phyloP scores from a whole-genome alignment of 352 stramenopile genomes.

The Globisporangium irregulare region DNA sequence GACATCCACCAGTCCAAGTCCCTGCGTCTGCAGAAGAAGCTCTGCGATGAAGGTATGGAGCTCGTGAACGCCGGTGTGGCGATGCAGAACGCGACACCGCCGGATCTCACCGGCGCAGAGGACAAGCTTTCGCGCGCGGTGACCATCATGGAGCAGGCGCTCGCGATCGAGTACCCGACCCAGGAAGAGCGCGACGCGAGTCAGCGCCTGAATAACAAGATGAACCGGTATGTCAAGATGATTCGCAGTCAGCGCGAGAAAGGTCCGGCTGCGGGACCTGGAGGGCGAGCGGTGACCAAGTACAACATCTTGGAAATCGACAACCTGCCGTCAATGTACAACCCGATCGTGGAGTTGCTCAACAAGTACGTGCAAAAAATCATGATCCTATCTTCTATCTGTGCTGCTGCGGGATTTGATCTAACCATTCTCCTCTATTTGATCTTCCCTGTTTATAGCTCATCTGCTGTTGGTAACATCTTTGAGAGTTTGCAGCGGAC shows the following conservation, averaged over 20 bases:
- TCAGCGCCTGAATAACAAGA: constrained; percentile 78
- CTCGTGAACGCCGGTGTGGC: constrained; percentile 79
- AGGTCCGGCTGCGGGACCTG: constrained; percentile 24
- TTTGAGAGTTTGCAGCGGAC: constrained; percentile 94
- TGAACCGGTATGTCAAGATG: constrained; percentile 87
- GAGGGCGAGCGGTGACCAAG: constrained; percentile 39
- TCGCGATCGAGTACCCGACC: constrained; percentile 72
- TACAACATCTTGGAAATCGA: constrained; percentile 77
- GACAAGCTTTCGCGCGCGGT: constrained; percentile 69
- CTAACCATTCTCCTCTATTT: constrained; percentile 9
- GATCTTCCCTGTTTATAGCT: constrained; percentile 21
- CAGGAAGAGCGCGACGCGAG: constrained; percentile 72
- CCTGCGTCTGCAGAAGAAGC: constrained; percentile 67
- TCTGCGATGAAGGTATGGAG: constrained; percentile 81
- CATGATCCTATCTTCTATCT: not conserved
- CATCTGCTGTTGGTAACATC: constrained; percentile 57
- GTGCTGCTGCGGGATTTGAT: not conserved
- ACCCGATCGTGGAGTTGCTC: constrained; percentile 50
- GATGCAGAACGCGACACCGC: constrained; percentile 67
- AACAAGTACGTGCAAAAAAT: constrained; percentile 34
- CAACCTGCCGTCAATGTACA: constrained; percentile 62
- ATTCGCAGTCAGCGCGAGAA: constrained; percentile 78
- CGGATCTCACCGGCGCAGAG: constrained; percentile 49
- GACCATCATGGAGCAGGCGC: constrained; percentile 70
- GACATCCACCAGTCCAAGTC: constrained; percentile 57